Evolutionary conservation across 192 early-diverging fungal genomes (phyloP), one percentile per base, ranked within the genome.

Genomic region (Podila horticola): DNA sequence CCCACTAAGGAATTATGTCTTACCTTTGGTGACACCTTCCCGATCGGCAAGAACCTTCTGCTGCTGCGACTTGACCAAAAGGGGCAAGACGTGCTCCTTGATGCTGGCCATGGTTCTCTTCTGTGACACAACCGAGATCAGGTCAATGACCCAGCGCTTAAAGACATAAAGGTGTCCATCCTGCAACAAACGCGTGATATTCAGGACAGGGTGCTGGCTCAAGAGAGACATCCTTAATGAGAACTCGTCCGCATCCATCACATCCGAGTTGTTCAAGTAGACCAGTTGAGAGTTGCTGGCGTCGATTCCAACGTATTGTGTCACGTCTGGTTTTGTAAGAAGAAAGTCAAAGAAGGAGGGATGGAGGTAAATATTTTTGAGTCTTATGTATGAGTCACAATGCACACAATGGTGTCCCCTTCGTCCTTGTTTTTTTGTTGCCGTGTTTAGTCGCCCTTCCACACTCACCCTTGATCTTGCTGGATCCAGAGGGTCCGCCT

Each of bases 141-240:
- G 79, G 82, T 98, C 96, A 62, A 97, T 79, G 2, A 99, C 92
- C 98, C 98, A 99, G 36, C 88, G 86, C 69, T 96, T 94, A 83
- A 97, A 94, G 15, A 99, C 89, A 71, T 99, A 99, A 26, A 98
- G 64, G 71, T 98, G 98, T 9, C 94, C 93, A 83, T 98, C 95
- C 67, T 94, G 91, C 70, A 98, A 87, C 52, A 93, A 89, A 57
- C 94, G 92, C 62, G 92, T 89, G 36, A 99, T 73, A 38, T 90
- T 86, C 64, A 97, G 84, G 2, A 88, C 87, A 9, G 96, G 95
- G 72, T 96, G 98, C 83, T 92, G 91, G 75, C 77, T 83, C 74
- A 94, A 75, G 62, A 94, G 67, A 17, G 75, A 68, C 50, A 87
- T 83, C 48, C 85, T 83, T 73, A 84, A 88, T 81, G 70, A 72